phyloP scores from a whole-genome alignment of 2,329 filamentous ascomycete genomes.

The Xylaria sp. region DNA sequence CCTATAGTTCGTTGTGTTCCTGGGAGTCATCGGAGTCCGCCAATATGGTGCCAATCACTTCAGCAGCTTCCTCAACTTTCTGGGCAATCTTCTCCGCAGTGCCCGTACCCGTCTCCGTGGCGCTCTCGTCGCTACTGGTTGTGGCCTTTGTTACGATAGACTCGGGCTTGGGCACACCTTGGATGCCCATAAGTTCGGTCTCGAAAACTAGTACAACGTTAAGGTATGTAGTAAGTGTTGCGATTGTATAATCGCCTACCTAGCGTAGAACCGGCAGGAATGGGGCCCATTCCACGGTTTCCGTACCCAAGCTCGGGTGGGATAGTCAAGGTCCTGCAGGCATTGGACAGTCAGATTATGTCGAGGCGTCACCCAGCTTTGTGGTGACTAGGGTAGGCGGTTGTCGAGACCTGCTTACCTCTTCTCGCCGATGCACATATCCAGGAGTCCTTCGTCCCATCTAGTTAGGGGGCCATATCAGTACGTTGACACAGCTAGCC shows the following conservation, averaged over 20 bases:
- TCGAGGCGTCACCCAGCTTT: slow-evolving; percentile 14
- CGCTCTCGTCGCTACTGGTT: slow-evolving; percentile 44
- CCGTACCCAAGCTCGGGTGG: slow-evolving; percentile 91
- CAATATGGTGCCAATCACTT: slow-evolving; percentile 63
- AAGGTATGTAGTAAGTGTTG: slow-evolving; percentile 13
- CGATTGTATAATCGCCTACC: slow-evolving; percentile 58
- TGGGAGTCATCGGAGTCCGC: slow-evolving; percentile 66
- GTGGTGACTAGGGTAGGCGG: background rate
- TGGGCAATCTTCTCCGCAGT: slow-evolving; percentile 58
- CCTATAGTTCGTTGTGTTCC: slow-evolving; percentile 70
- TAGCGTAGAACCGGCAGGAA: slow-evolving; percentile 83
- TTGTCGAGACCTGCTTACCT: slow-evolving; percentile 56
- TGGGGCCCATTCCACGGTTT: slow-evolving; percentile 78
- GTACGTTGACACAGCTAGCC: slow-evolving; percentile 6
- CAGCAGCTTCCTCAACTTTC: slow-evolving; percentile 60
- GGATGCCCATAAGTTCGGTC: slow-evolving; percentile 87
- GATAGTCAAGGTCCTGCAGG: slow-evolving; percentile 78
- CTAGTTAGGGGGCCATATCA: slow-evolving; percentile 53
- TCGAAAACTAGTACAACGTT: slow-evolving; percentile 75
- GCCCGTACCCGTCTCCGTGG: slow-evolving; percentile 47
- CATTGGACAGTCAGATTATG: slow-evolving; percentile 36
- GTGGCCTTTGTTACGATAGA: slow-evolving; percentile 56
- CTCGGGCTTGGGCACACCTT: slow-evolving; percentile 71
- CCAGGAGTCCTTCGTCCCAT: slow-evolving; percentile 90
- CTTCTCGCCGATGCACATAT: slow-evolving; percentile 97